A percentile compares a stretch with the other conserved stretches of the same genome.
phyloP scores from a whole-genome alignment of 352 stramenopile species.

The Globisporangium nagaii region DNA sequence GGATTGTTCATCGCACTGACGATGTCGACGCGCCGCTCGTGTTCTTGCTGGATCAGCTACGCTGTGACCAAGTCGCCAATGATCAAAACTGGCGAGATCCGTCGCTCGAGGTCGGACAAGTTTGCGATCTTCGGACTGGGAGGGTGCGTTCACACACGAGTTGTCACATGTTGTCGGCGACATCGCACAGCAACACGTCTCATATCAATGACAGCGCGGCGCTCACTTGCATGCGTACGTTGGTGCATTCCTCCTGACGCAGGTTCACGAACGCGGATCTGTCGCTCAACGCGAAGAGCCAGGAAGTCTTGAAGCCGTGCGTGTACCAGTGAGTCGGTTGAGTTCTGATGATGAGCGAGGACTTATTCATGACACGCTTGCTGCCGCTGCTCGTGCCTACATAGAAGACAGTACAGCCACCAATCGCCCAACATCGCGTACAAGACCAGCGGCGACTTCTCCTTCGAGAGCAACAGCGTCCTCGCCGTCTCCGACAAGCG shows the following conservation, averaged over 20 bases:
- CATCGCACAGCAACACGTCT: neutral
- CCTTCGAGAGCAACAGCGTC: slow-evolving; percentile 33
- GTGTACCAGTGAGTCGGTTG: neutral
- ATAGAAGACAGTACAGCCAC: slow-evolving; percentile 7
- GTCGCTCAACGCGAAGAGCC: slow-evolving; percentile 14
- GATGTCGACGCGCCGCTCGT: neutral
- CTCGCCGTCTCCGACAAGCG: slow-evolving; percentile 77
- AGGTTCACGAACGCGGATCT: slow-evolving; percentile 39
- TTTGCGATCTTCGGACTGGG: slow-evolving; percentile 57
- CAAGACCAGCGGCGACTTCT: slow-evolving; percentile 77
- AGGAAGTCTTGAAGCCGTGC: slow-evolving; percentile 33
- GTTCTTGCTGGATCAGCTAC: slow-evolving; percentile 30
- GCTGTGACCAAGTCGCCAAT: slow-evolving; percentile 43
- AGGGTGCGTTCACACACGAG: slow-evolving; percentile 31
- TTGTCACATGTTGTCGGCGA: too few relatives aligned
- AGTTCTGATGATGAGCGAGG: neutral
- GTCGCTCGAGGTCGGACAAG: slow-evolving; percentile 37
- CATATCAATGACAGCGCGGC: too few relatives aligned
- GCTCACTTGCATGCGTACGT: neutral
- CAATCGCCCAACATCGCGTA: slow-evolving; percentile 20
- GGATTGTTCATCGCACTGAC: neutral
- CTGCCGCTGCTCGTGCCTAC: neutral
- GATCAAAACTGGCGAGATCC: slow-evolving; percentile 42
- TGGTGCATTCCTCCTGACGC: neutral
- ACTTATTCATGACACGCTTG: neutral